phyloP scores from a whole-genome alignment of 371 early-diverging fungal genomes.

The Funneliformis caledonium region DNA sequence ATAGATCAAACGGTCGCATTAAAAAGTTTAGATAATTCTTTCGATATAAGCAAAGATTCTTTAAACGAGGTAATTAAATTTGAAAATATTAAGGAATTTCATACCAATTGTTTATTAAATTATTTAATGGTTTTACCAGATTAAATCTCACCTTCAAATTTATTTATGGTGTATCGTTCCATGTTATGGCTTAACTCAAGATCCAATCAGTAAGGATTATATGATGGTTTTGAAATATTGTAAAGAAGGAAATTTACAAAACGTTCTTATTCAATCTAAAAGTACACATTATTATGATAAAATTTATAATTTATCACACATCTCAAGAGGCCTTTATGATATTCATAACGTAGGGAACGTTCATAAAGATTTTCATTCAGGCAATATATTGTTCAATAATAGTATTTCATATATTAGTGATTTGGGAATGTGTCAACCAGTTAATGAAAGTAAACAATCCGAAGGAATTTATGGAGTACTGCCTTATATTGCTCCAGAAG shows the following conservation, averaged over 20 bases:
- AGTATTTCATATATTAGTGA: neutral
- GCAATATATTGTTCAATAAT: neutral
- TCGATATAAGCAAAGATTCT: no score
- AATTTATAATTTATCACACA: neutral
- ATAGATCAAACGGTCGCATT: neutral
- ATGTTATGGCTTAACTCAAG: constrained; percentile 1
- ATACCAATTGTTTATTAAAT: no score
- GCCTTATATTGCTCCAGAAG: constrained; percentile 26
- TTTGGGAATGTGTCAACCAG: constrained; percentile 17
- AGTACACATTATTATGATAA: neutral
- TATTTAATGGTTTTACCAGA: no score
- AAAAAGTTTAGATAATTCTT: neutral
- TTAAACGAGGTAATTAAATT: no score
- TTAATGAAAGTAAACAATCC: neutral
- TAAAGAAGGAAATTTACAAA: neutral
- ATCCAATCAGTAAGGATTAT: constrained; percentile 4
- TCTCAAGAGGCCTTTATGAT: neutral
- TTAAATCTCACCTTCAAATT: neutral
- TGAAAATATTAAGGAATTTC: no score
- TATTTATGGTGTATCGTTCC: neutral
- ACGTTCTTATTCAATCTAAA: neutral
- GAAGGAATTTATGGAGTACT: constrained; percentile 3
- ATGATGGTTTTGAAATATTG: constrained; percentile 18
- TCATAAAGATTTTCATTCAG: constrained; percentile 4
- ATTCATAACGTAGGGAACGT: neutral